Conservation (phyloP, 2,329 filamentous ascomycete species). For the Colletotrichum camelliae region DNA sequence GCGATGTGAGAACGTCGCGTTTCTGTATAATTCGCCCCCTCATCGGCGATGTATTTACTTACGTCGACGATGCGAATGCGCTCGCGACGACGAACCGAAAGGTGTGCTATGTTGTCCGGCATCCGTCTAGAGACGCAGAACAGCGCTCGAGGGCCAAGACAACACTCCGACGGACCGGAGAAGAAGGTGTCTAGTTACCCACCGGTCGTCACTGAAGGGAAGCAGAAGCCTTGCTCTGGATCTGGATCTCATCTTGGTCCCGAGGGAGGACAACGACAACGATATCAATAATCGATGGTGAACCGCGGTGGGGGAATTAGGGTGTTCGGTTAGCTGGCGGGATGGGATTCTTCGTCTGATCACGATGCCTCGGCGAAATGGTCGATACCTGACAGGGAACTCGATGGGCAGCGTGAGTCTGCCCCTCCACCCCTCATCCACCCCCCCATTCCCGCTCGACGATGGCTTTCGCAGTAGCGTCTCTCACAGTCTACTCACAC, state of each 20-base stretch:
- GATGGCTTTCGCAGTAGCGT: neutral
- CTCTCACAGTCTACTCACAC: neutral
- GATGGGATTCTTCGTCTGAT: conserved; percentile 9
- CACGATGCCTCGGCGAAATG: neutral
- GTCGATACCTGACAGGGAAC: conserved; percentile 1
- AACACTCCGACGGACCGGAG: neutral
- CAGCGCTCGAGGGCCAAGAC: neutral
- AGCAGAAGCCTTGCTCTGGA: neutral
- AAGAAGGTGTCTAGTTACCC: neutral
- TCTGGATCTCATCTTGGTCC: neutral
- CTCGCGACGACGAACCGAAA: neutral
- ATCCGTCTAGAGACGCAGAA: neutral
- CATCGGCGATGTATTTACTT: neutral
- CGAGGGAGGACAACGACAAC: neutral
- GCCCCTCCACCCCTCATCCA: neutral
- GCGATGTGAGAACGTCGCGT: neutral
- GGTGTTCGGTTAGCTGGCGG: neutral
- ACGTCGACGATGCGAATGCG: neutral
- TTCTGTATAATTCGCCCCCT: neutral
- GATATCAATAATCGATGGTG: neutral
- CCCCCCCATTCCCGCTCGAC: neutral
- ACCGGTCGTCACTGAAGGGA: neutral
- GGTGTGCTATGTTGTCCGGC: neutral
- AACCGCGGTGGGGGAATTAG: neutral
- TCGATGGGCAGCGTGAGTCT: conserved; percentile 9